Percentiles rank a stretch among this genome's conserved stretches.
phyloP scores from a whole-genome alignment of 352 stramenopile species.

The Globisporangium takayamanum region DNA sequence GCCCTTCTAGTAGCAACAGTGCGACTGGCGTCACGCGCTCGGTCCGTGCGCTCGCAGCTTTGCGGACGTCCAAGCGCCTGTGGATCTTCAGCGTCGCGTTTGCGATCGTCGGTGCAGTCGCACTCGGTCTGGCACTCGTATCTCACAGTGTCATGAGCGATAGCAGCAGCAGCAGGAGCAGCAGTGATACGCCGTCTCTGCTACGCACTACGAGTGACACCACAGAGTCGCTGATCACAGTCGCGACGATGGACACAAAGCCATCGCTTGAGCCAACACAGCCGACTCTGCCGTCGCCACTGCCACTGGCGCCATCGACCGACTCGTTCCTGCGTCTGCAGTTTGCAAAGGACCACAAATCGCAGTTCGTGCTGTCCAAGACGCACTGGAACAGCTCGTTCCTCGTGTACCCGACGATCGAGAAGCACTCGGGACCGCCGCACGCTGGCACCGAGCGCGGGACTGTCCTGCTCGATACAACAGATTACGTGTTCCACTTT shows the following conservation, averaged over 20 bases:
- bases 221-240: not conserved
- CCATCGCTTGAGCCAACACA: not conserved
- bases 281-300: not conserved
- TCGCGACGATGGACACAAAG: not conserved
- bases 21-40: not conserved
- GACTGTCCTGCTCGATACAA: constrained; percentile 49
- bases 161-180: not conserved
- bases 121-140: constrained; percentile 12
- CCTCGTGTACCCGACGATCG: constrained; percentile 64
- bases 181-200: not conserved
- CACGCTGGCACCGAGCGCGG: constrained; percentile 37
- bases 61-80: constrained; percentile 5
- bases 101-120: constrained; percentile 11
- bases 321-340: constrained; percentile 39
- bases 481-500: constrained; percentile 67
- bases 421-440: constrained; percentile 42
- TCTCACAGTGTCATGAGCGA: not conserved
- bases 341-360: constrained; percentile 18
- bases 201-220: constrained; percentile 7
- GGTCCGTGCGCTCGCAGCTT: not conserved
- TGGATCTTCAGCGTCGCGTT: constrained; percentile 15
- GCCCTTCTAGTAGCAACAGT: not conserved
- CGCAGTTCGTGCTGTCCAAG: constrained; percentile 54
- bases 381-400: constrained; percentile 55
- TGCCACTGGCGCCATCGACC: not conserved